phyloP scores from a whole-genome alignment of 306 rosid species.

The Trifolium repens region DNA sequence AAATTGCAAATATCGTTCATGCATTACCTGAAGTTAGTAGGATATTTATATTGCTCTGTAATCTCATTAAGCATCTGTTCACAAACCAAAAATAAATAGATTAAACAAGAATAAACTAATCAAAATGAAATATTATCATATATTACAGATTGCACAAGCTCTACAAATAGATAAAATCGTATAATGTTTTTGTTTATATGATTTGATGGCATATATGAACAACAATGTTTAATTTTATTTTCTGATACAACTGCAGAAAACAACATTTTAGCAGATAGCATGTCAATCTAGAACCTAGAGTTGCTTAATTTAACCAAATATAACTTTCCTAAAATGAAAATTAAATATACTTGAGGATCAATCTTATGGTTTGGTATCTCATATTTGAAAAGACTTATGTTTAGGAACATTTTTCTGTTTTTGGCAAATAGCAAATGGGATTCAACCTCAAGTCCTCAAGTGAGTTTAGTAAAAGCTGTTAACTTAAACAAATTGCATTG shows the following conservation, averaged over 20 bases:
- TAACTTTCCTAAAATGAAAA: conserved; percentile 17
- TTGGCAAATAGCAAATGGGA: conserved; percentile 11
- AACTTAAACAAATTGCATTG: neutral
- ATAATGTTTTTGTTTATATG: conserved; percentile 21
- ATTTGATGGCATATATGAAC: conserved; percentile 17
- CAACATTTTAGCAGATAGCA: neutral
- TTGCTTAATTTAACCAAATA: conserved; percentile 17
- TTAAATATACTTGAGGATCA: conserved; percentile 1
- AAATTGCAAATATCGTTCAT: conserved; percentile 6
- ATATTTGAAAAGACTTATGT: neutral
- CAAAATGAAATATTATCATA: conserved; percentile 18
- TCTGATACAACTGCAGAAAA: conserved; percentile 11
- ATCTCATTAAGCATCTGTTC: conserved; percentile 55
- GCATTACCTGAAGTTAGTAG: conserved; percentile 53
- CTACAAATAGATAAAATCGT: conserved; percentile 4
- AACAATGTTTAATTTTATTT: neutral
- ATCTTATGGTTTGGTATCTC: neutral
- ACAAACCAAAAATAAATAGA: conserved; percentile 25
- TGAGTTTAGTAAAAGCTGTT: conserved; percentile 2
- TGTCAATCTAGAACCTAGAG: conserved; percentile 3
- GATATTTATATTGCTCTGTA: conserved; percentile 28
- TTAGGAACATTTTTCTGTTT: neutral
- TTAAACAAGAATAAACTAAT: conserved; percentile 24
- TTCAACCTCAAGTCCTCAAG: neutral
- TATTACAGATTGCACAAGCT: neutral